Evolutionary conservation across 2,329 filamentous ascomycete genomes (phyloP), one percentile per base, ranked within the genome.

Genomic region (Pseudogymnoascus sp.): DNA sequence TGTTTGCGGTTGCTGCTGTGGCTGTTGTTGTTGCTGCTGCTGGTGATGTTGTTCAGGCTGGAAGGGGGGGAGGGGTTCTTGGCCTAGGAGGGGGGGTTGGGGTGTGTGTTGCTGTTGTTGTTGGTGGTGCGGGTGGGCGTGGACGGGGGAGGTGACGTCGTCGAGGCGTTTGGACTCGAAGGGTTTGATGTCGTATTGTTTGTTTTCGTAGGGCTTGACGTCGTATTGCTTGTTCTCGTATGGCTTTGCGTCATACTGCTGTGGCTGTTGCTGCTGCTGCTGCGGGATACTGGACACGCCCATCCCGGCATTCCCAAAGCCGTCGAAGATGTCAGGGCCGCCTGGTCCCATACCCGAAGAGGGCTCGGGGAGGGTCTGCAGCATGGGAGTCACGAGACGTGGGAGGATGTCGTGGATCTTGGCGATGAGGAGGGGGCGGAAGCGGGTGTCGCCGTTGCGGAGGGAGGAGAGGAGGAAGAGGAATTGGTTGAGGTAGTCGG

Each of bases 401-500:
- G 88, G 88, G 2, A 93, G 77, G 2, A 88, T 81, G 44, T 93
- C 88, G 65, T 87, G 82, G 40, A 93, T 83, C 76, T 93, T 95
- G 73, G 83, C 83, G 63, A 95, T 76, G 1, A 96, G 80, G 0
- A 96, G 80, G 2, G 90, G 90, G 13, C 93, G 78, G 72, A 91
- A 95, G 61, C 88, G 87, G 66, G 88, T 83, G 64, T 93, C 83
- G 6, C 90, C 90, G 64, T 85, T 87, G n/a, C 89, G 88, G 17
- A 95, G 81, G 8, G 85, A 79, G 1, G 87, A 86, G 2, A 92
- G 79, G 8, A 91, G 80, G 64, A 83, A 84, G 42, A 90, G 77
- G 31, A 93, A 81, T 64, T 88, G 83, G 65, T 85, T 85, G 4
- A 96, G 83, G 71, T 91, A 87, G 70, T 93, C 89, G 36, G 86